phyloP scores from a whole-genome alignment of 2,329 filamentous ascomycete species.

The Ceratocystiopsis minuta region DNA sequence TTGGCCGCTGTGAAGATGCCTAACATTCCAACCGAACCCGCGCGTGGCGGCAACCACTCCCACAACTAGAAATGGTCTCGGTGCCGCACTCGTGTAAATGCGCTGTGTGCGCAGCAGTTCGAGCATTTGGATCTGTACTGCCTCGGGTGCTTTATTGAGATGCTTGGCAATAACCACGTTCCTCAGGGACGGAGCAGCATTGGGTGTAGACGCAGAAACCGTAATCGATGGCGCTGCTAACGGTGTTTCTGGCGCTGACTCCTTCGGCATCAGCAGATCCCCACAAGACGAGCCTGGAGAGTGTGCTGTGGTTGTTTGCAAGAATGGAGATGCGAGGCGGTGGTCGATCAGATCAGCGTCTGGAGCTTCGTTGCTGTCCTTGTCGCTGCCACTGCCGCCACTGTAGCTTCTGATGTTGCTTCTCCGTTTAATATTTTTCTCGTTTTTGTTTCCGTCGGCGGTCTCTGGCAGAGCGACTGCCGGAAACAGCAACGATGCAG shows the following conservation, averaged over 20 bases:
- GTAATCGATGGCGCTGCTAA: no score
- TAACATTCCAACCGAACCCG: slow-evolving; percentile 17
- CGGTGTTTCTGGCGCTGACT: no score
- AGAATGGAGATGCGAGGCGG: no score
- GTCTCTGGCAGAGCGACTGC: slow-evolving; percentile 16
- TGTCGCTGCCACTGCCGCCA: not conserved
- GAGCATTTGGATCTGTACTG: slow-evolving; percentile 64
- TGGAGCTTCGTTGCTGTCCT: no score
- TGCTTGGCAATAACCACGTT: slow-evolving; percentile 52
- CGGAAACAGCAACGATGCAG: slow-evolving; percentile 43
- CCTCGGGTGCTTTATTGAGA: slow-evolving; percentile 52
- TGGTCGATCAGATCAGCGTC: no score
- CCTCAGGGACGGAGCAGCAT: no score
- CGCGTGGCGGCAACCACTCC: slow-evolving; percentile 41
- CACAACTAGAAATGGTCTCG: slow-evolving; percentile 63
- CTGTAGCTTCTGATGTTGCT: not conserved
- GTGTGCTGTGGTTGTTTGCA: no score
- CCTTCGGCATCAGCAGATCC: no score
- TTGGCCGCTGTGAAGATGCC: not conserved
- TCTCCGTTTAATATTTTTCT: no score
- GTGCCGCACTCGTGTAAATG: slow-evolving; percentile 59
- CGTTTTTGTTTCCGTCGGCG: slow-evolving; percentile 9
- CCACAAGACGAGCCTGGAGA: no score
- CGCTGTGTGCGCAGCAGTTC: slow-evolving; percentile 66
- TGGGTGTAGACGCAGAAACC: no score